Conservation (phyloP, 2,329 filamentous ascomycete species). For the Orbilia ellipsospora region DNA sequence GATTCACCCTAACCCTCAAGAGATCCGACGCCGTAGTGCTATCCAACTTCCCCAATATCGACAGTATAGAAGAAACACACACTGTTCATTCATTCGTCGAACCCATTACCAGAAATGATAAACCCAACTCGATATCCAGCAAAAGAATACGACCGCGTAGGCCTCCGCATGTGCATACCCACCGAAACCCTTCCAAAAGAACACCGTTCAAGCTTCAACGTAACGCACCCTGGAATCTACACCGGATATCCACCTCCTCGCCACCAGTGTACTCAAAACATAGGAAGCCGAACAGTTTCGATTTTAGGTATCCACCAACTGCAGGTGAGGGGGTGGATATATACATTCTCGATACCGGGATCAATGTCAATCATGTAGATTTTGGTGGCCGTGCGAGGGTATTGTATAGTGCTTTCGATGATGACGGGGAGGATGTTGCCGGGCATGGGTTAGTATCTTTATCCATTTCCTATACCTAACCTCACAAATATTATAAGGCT, state of each 20-base stretch:
- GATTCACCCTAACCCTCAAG: not conserved
- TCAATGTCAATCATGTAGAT: slow-evolving; percentile 56
- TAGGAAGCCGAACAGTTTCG: slow-evolving; percentile 55
- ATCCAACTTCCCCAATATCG: not conserved
- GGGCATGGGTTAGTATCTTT: slow-evolving; percentile 59
- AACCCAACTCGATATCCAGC: not conserved
- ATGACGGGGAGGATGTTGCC: slow-evolving; percentile 61
- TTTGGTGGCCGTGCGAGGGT: slow-evolving; percentile 58
- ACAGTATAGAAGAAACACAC: not conserved
- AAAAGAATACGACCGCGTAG: not conserved
- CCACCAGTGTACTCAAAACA: not conserved
- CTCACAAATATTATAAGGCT: no score
- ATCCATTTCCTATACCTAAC: no score
- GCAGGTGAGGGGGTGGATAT: slow-evolving; percentile 64
- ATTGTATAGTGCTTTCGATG: slow-evolving; percentile 30
- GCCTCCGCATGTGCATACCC: not conserved
- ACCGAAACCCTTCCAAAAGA: not conserved
- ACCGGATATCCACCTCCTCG: slow-evolving; percentile 4
- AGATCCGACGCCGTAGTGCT: not conserved
- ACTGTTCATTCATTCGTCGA: not conserved
- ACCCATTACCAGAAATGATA: not conserved
- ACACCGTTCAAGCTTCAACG: not conserved
- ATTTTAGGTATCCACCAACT: slow-evolving; percentile 57
- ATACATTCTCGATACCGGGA: slow-evolving; percentile 66
- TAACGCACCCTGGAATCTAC: slow-evolving; percentile 6